Evolutionary conservation across 352 stramenopile genomes (phyloP), one percentile per base, ranked within the genome.

Genomic region (Phytophthora ramorum): DNA sequence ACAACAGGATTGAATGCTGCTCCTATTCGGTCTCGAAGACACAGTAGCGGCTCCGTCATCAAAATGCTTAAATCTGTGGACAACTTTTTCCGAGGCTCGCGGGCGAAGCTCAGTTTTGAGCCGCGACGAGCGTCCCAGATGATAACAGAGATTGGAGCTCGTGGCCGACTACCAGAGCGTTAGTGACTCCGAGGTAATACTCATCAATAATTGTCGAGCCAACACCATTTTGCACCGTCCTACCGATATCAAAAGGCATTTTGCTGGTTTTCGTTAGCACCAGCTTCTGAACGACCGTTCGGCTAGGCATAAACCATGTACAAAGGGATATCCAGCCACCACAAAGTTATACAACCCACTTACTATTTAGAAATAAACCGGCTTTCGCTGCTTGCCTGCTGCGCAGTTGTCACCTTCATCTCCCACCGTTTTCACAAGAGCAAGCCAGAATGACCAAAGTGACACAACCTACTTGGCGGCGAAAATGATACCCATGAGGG

Each of bases 21-120:
- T 34, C 14, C 8, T n/a, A 54, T 22, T 30, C 34, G 58, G 10
- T 44, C 4, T 35, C 63, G 78, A 28, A 65, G 78, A 32, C 72
- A 88, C 43, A 90, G 78, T 44, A 76, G 66, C n/a, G 73, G 70
- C 3, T 91, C 82, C 2, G 70, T 91, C 24, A 63, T 78, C n/a
- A 89, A 77, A 48, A 76, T 90, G 22, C 59, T 92, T 51, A 87
- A 80, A 57, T 89, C 80, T 12, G 72, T 89, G 48, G 71, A 68
- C 2, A 83, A 58, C 28, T 71, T 91, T 34, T 85, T 91, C 65
- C 73, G 80, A 45, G 26, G 67, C 0, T 64, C 59, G 6, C 51
- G 62, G 13, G 73, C 81, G 30, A 75, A 84, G 6, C 48, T 28
- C 8, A 73, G 70, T 12, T 67, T 69, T 19, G 20, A 77, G 0